These are phyloP conservation scores for Yamadazyma oceani DNA, from an alignment of 1,139 yeast genomes.

Conservation along the genomic window DNA sequence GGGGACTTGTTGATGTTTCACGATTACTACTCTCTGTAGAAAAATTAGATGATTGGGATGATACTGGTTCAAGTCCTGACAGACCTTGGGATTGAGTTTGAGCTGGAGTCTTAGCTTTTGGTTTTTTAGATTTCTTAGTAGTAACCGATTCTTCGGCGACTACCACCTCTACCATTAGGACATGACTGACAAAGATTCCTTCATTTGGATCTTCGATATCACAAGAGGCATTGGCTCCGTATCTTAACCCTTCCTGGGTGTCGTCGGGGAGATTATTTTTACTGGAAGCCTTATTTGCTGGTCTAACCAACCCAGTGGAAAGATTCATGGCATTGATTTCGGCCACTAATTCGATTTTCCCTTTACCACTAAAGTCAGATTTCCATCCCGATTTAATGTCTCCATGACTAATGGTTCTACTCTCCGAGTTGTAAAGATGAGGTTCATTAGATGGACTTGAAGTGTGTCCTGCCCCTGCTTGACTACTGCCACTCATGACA, in stretches of 20 bases:
- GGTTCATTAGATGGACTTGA: conserved; percentile 15
- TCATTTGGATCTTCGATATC: conserved; percentile 79
- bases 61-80: conserved; percentile 28
- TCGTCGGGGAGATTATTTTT: conserved; percentile 28
- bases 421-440: conserved; percentile 65
- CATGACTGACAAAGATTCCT: conserved; percentile 76
- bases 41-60: conserved; percentile 21
- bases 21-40: conserved; percentile 9
- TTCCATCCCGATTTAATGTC: conserved; percentile 93
- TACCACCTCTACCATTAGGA: conserved; percentile 80
- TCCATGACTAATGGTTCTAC: conserved; percentile 70
- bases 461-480: not conserved
- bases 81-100: not conserved
- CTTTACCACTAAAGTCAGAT: conserved; percentile 76
- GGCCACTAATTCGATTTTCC: conserved; percentile 74
- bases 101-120: conserved; percentile 10
- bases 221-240: conserved; percentile 66
- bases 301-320: conserved; percentile 51
- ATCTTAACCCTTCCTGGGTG: conserved; percentile 27
- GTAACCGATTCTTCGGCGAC: conserved; percentile 84
- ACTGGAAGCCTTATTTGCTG: conserved; percentile 28
- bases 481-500: not conserved
- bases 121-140: conserved; percentile 18
- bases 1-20: conserved; percentile 11
- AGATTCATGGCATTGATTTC: conserved; percentile 59